Evolutionary conservation across 805 yeast genomes (phyloP).

Genomic region (Candida manassasensis): DNA sequence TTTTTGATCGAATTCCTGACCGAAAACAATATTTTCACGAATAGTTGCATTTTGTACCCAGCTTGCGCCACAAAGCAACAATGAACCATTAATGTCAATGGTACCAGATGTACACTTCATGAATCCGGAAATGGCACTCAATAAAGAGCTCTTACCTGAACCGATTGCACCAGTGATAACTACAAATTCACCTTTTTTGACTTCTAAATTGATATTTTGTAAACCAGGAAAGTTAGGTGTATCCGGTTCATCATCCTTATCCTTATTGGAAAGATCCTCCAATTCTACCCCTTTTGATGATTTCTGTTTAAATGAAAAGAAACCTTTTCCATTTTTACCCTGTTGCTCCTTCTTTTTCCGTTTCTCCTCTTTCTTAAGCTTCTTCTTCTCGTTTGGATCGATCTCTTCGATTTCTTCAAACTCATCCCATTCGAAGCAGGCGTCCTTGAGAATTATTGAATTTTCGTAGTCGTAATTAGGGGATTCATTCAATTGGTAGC

Average conservation of each 20-base stretch:
- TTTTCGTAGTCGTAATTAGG: slow-evolving; percentile 9
- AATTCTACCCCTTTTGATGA: neutral
- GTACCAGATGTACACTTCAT: slow-evolving; percentile 56
- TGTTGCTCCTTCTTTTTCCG: slow-evolving; percentile 16
- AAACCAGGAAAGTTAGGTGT: slow-evolving; percentile 39
- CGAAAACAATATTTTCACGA: slow-evolving; percentile 69
- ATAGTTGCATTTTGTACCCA: slow-evolving; percentile 85
- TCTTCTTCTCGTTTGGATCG: slow-evolving; percentile 9
- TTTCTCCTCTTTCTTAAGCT: slow-evolving; percentile 2
- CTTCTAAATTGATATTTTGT: slow-evolving; percentile 44
- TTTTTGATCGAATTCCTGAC: slow-evolving; percentile 45
- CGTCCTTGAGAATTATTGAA: slow-evolving; percentile 47
- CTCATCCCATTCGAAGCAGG: slow-evolving; percentile 63
- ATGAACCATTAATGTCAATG: slow-evolving; percentile 48
- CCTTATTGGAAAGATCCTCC: neutral
- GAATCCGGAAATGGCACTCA: slow-evolving; percentile 67
- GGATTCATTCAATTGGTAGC: slow-evolving; percentile 3
- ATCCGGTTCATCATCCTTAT: slow-evolving; percentile 8
- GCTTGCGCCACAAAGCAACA: slow-evolving; percentile 58
- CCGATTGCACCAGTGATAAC: slow-evolving; percentile 81
- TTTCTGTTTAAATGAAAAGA: neutral
- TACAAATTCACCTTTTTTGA: slow-evolving; percentile 64
- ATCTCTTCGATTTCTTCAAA: slow-evolving; percentile 18
- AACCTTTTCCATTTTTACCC: slow-evolving; percentile 11
- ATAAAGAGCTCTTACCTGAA: slow-evolving; percentile 72